Conservation (phyloP, 345 rosid species). For the Mangifera indica region DNA sequence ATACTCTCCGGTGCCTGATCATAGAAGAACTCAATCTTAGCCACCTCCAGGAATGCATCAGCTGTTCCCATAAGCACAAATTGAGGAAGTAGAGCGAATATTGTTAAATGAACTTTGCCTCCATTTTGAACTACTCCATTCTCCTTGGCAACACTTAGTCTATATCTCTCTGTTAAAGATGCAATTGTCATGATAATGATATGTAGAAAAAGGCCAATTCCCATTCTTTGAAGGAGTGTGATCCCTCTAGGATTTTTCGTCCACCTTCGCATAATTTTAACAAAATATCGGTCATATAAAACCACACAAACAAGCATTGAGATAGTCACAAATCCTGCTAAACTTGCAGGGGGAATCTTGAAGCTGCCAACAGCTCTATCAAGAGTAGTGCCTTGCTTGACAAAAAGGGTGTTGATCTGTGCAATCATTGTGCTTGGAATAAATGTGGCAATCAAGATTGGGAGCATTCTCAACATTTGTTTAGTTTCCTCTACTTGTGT, state of each 20-base stretch:
- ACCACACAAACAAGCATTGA: slow-evolving; percentile 63
- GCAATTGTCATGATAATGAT: slow-evolving; percentile 62
- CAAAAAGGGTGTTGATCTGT: slow-evolving; percentile 70
- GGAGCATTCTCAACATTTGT: slow-evolving; percentile 87
- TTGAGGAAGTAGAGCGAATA: slow-evolving; percentile 75
- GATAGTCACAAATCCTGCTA: slow-evolving; percentile 56
- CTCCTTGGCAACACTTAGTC: slow-evolving; percentile 53
- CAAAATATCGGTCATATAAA: slow-evolving; percentile 59
- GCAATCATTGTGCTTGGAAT: slow-evolving; percentile 84
- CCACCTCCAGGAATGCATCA: slow-evolving; percentile 71
- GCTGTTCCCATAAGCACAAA: slow-evolving; percentile 78
- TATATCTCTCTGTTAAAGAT: slow-evolving; percentile 47
- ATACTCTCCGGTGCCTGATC: slow-evolving; percentile 91
- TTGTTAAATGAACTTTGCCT: slow-evolving; percentile 51
- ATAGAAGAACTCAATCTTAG: slow-evolving; percentile 83
- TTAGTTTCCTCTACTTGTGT: slow-evolving; percentile 97
- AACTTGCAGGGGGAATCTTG: slow-evolving; percentile 67
- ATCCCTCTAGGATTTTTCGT: slow-evolving; percentile 77
- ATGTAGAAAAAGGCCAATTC: slow-evolving; percentile 59
- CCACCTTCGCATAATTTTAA: slow-evolving; percentile 35
- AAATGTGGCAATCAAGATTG: slow-evolving; percentile 61
- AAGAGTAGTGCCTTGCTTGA: slow-evolving; percentile 93
- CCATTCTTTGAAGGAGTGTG: slow-evolving; percentile 78
- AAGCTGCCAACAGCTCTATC: slow-evolving; percentile 57
- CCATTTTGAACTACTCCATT: slow-evolving; percentile 51